Base-by-base conservation (phyloP, 805 yeast genomes). In the Sugiyamaella americana region DNA sequence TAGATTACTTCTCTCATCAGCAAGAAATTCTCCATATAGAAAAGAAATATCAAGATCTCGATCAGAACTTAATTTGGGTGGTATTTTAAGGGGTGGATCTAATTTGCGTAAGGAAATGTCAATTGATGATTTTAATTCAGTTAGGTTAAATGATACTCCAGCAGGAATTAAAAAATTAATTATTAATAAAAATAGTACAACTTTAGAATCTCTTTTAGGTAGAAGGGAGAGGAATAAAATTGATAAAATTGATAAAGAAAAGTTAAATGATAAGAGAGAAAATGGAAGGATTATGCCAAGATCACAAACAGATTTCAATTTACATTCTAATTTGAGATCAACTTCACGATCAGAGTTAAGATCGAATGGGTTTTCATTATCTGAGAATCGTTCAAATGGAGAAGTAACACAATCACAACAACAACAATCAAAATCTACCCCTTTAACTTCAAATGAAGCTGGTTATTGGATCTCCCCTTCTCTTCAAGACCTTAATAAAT, bases 391-490 rank as follows among this genome's bases (percentile, higher is more conserved):
- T 26, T n/a, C n/a, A n/a, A n/a, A n/a, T n/a, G n/a, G n/a, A n/a
- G n/a, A n/a, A n/a, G n/a, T n/a, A n/a, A 26, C 32, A 8, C 32
- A 26, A 13, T 26, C 32, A 8, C 8, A 26, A 8, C 8, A 26
- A 26, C 11, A 8, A 26, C 8, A 26, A 8, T 26, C 32, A 8
- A 13, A 8, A 13, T 26, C 32, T 13, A 26, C 11, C 8, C 8
- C 13, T 26, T 26, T 13, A 8, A 26, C 32, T 13, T 8, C 32
- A 26, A 56, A 57, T 49, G 59, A 58, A 36, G 54, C 57, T 34
- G 94, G 86, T 8, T 89, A 87, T 63, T 89, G 87, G 82, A 80
- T 79, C 35, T 73, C 80, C 2, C 97, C 97, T 17, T 69, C 84
- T 2, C 58, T 86, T 20, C 75, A 80, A 3, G 79, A 78, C 41